A percentile compares a stretch with the other conserved stretches of the same genome.
phyloP scores from a whole-genome alignment of 805 yeast species.

The Kockiozyma suomiensis region DNA sequence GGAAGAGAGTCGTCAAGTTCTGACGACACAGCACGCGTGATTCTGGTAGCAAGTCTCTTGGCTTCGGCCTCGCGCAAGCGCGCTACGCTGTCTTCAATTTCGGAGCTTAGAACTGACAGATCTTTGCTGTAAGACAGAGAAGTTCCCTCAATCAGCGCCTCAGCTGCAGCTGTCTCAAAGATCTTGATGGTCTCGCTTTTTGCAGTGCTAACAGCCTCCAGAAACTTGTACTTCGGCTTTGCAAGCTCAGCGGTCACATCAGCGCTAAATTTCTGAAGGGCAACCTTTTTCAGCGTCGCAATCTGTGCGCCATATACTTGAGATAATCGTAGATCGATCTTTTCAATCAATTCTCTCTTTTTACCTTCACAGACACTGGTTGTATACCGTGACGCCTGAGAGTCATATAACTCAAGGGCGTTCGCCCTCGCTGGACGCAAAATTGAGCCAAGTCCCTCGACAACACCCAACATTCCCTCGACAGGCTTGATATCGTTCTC shows the following conservation, averaged over 20 bases:
- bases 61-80: conserved; percentile 48
- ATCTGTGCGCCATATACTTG: conserved; percentile 51
- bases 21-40: conserved; percentile 12
- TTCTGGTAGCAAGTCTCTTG: conserved; percentile 43
- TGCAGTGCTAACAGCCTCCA: conserved; percentile 39
- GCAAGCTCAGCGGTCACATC: conserved; percentile 21
- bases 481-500: conserved; percentile 44
- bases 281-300: conserved; percentile 43
- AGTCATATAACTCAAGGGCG: conserved; percentile 61
- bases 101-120: conserved; percentile 42
- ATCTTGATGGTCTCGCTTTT: conserved; percentile 30
- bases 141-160: conserved; percentile 43
- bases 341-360: conserved; percentile 51
- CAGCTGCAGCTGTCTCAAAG: conserved; percentile 44
- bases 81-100: conserved; percentile 41
- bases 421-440: conserved; percentile 50
- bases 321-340: conserved; percentile 52
- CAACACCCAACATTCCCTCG: conserved; percentile 38
- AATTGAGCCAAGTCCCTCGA: conserved; percentile 46
- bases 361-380: conserved; percentile 67
- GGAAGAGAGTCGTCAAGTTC: conserved; percentile 32
- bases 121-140: conserved; percentile 44
- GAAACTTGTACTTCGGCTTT: conserved; percentile 33
- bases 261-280: conserved; percentile 41
- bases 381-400: conserved; percentile 75